phyloP scores from a whole-genome alignment of 1,139 yeast genomes.

The Kurtzmaniella quercitrusa region DNA sequence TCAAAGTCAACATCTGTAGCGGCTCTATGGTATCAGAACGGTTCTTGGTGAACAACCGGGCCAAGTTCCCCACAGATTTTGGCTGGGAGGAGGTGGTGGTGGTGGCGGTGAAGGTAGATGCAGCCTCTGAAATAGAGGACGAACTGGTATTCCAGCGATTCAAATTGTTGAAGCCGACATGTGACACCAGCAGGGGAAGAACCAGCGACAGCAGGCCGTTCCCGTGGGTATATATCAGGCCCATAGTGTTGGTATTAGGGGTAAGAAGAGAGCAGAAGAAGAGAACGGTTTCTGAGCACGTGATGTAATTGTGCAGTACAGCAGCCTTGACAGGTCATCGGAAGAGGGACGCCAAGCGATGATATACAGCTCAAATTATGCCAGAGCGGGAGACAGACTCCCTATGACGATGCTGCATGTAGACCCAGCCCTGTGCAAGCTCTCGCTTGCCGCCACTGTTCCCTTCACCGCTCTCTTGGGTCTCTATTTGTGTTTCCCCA shows the following conservation, averaged over 20 bases:
- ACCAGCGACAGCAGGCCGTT: constrained; percentile 6
- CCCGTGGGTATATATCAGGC: constrained; percentile 5
- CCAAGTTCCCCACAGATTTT: constrained; percentile 4
- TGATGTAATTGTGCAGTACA: too few species aligned
- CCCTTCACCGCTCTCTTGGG: too few species aligned
- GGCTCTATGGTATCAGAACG: constrained; percentile 15
- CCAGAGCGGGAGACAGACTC: too few species aligned
- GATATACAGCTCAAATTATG: too few species aligned
- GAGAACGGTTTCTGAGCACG: too few species aligned
- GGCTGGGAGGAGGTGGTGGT: constrained; percentile 28
- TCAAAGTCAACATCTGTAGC: constrained; percentile 14
- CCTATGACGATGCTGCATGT: too few species aligned
- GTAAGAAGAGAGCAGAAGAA: neutral
- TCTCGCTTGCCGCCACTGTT: too few species aligned
- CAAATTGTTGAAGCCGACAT: constrained; percentile 39
- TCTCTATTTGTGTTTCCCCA: neutral
- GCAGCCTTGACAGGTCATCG: too few species aligned
- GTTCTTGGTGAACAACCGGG: constrained; percentile 31
- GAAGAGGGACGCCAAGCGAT: too few species aligned
- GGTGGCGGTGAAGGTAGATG: constrained; percentile 19
- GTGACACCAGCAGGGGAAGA: constrained; percentile 25
- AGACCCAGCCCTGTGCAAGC: too few species aligned
- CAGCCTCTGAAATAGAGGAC: constrained; percentile 17
- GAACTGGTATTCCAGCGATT: constrained; percentile 32
- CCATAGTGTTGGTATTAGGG: neutral